Base-by-base conservation (phyloP, 441 rosid species). In the Adansonia madagascariensis region DNA sequence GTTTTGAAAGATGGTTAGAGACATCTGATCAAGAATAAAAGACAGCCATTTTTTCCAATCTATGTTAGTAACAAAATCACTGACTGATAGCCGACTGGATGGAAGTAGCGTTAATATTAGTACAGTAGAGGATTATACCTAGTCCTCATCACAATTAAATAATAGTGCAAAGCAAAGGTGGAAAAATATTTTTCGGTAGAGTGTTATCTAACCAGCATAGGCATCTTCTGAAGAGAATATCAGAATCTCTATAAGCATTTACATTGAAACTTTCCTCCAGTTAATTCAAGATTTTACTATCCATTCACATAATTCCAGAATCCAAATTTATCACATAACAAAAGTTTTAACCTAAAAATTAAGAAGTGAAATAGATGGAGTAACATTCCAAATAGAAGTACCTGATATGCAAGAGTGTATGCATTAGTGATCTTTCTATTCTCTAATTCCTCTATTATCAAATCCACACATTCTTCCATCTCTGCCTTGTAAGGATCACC, bases 401-500 rank as follows among this genome's bases (percentile, higher is more conserved):
- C 99, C 97, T 95, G 99, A 85, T 95, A 95, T 50, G 99, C 99
- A 70, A 95, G 98, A 80, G 98, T 91, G 84, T 82, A 94, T 15
- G 91, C 60, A 80, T 91, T 95, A 55, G 80, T 86, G 20, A 92
- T 85, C 56, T 85, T 90, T 87, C 98, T 86, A 83, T 86, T 91
- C 82, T 94, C 99, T 83, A 95, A 78, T 82, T 95, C 99, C 81
- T 95, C 97, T 85, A 95, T 94, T 76, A 95, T 95, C 81, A 95
- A 85, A 83, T 92, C 98, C 75, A 95, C 92, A 62, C 99, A 95
- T 82, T 95, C 98, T 81, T 95, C 99, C 99, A 95, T 95, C 87
- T 95, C 99, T 49, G 97, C 98, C 89, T 94, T 94, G 90, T 95
- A 95, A 14, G 99, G 99, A 83, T 95, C 99, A 73, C 99, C 98